Evolutionary conservation across 129 eudicot genomes (phyloP), one percentile per base, ranked within the genome.

Genomic region (Flaveria trinervia): DNA sequence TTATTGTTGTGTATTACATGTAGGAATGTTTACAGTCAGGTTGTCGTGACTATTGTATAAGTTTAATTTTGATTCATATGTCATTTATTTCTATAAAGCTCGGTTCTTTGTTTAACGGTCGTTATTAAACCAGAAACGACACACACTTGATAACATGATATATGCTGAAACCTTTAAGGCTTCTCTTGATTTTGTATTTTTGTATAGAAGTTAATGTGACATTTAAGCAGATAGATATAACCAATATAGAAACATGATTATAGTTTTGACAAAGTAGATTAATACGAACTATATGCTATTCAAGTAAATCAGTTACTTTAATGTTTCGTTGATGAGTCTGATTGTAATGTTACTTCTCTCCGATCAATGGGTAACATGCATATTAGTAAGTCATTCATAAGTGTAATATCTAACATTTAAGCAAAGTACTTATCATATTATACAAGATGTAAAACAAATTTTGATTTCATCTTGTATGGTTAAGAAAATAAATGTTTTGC

Each of bases 251-350:
- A 30, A 30, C 36, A 3, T 30, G 36, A 30, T 30, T 30, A 39
- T 23, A 56, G 55, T 73, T 73, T 41, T 73, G 68, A 73, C 44
- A 41, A 57, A 43, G 56, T 15, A 43, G 43, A 59, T 44, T 73
- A n/a, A n/a, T 54, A 55, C 17, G 65, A 72, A 56, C 8, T 41
- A 8, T 33, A n/a, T 72, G 50, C 50, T 33, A 57, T 16, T 76
- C 39, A 28, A 33, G 55, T 50, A 50, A 22, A 8, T 36, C 2
- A 8, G 51, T 33, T 50, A n/a, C 67, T 36, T 39, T 65, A 66
- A 15, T 10, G 62, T 33, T 41, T 46, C 18, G 62, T 28, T 76
- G 64, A 75, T 8, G 61, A 36, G 51, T 49, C 72, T 5, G 15
- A 67, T 48, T 23, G 69, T 44, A 20, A 73, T 44, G 44, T 74